phyloP scores from a whole-genome alignment of 805 yeast genomes.

The Hanseniaspora lachancei region DNA sequence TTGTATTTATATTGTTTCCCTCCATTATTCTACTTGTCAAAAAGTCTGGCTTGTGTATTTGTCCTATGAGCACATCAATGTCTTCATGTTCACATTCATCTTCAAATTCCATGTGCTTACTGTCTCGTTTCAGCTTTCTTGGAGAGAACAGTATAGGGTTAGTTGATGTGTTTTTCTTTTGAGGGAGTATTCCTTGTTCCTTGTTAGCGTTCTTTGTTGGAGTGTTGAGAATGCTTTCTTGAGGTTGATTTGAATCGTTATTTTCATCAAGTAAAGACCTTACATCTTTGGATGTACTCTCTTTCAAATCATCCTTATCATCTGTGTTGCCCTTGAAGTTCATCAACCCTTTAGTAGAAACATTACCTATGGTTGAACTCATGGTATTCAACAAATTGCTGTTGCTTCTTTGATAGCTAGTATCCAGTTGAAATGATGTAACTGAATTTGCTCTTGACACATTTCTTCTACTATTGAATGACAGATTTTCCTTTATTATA shows the following conservation, averaged over 20 bases:
- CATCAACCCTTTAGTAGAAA: background rate
- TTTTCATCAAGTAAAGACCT: background rate
- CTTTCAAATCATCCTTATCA: background rate
- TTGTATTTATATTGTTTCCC: background rate
- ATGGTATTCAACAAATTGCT: background rate
- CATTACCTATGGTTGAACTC: background rate
- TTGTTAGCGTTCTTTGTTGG: background rate
- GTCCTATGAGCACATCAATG: background rate
- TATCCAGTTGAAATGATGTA: conserved; percentile 8
- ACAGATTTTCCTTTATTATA: conserved; percentile 17
- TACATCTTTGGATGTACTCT: background rate
- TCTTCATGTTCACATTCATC: background rate
- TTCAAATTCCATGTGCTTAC: background rate
- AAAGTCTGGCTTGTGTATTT: background rate
- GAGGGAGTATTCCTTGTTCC: background rate
- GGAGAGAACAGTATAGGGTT: conserved; percentile 11
- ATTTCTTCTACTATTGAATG: conserved; percentile 16
- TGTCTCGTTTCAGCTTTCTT: conserved; percentile 9
- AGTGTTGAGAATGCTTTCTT: background rate
- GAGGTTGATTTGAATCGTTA: too few species aligned
- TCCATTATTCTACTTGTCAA: background rate
- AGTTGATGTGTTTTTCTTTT: background rate
- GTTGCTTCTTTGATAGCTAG: background rate
- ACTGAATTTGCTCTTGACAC: conserved; percentile 8
- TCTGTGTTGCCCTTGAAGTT: background rate